phyloP scores from a whole-genome alignment of 495 filamentous ascomycete genomes.

The Aspergillus bertholletiae region DNA sequence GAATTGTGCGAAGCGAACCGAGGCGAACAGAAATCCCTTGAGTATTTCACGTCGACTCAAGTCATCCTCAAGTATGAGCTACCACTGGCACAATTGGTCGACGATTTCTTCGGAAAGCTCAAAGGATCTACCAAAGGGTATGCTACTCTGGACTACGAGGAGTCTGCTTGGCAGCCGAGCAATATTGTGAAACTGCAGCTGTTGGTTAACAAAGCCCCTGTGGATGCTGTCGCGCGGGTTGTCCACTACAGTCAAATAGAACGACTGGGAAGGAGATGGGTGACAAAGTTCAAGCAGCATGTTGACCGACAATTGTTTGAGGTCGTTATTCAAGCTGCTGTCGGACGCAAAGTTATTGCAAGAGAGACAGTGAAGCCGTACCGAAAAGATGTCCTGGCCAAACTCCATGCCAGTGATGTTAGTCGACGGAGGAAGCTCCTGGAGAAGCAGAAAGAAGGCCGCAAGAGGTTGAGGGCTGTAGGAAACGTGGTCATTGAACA shows the following conservation, averaged over 20 bases:
- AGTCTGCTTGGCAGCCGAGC: conserved; percentile 78
- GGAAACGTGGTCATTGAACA: conserved; percentile 89
- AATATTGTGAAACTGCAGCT: conserved; percentile 87
- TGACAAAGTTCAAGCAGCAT: conserved; percentile 94
- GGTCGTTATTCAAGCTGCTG: conserved; percentile 88
- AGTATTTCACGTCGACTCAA: conserved; percentile 91
- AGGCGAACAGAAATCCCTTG: conserved; percentile 77
- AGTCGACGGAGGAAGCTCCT: conserved; percentile 78
- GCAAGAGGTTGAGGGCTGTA: conserved; percentile 72
- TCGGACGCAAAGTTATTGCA: conserved; percentile 79
- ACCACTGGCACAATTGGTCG: conserved; percentile 82
- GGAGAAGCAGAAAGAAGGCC: conserved; percentile 95
- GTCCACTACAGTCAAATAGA: conserved; percentile 78
- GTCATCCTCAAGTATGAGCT: conserved; percentile 93
- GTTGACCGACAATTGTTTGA: conserved; percentile 96
- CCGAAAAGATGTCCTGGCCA: conserved; percentile 88
- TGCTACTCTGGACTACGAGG: conserved; percentile 91
- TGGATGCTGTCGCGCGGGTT: conserved; percentile 90
- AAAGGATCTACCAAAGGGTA: conserved; percentile 84
- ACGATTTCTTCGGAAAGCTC: conserved; percentile 96
- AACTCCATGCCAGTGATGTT: conserved; percentile 90
- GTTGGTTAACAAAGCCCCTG: conserved; percentile 86
- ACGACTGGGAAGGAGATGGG: conserved; percentile 78
- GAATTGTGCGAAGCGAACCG: conserved; percentile 91
- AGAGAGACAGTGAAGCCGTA: conserved; percentile 96